phyloP scores from a whole-genome alignment of 495 filamentous ascomycete genomes.

The Lepraria neglecta region DNA sequence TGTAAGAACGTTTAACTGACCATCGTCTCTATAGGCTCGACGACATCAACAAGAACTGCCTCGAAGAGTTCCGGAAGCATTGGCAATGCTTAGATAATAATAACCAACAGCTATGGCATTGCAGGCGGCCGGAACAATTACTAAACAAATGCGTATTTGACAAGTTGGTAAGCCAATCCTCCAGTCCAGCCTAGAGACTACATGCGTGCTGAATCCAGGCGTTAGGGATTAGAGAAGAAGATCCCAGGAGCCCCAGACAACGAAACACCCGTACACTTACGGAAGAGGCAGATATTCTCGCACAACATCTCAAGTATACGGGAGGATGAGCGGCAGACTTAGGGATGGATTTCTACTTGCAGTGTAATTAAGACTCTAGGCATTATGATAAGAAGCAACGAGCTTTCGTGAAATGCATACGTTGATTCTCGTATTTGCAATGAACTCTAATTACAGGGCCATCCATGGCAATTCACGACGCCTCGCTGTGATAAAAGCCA shows the following conservation, averaged over 20 bases:
- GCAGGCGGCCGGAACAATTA: constrained; percentile 67
- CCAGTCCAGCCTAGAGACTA: constrained; percentile 3
- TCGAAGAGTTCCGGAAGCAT: constrained; percentile 82
- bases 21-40: constrained; percentile 55
- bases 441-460: neutral
- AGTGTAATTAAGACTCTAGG: no score
- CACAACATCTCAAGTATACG: constrained; percentile 18
- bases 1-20: neutral
- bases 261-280: constrained; percentile 75
- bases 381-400: neutral
- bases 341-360: neutral
- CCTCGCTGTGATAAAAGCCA: constrained; percentile 4
- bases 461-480: constrained; percentile 1
- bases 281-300: constrained; percentile 65
- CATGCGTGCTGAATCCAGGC: neutral
- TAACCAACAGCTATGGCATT: constrained; percentile 95
- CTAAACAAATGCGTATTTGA: constrained; percentile 92
- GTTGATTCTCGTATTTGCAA: neutral
- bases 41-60: constrained; percentile 92
- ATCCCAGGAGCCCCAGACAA: constrained; percentile 77
- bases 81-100: constrained; percentile 95
- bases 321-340: constrained; percentile 1
- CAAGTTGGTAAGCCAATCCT: constrained; percentile 64
- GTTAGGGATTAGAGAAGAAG: constrained; percentile 78
- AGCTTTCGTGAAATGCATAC: neutral